These are phyloP conservation scores for Saccharomycopsis sp. DNA, from an alignment of 805 yeast genomes.

Conservation along the genomic window DNA sequence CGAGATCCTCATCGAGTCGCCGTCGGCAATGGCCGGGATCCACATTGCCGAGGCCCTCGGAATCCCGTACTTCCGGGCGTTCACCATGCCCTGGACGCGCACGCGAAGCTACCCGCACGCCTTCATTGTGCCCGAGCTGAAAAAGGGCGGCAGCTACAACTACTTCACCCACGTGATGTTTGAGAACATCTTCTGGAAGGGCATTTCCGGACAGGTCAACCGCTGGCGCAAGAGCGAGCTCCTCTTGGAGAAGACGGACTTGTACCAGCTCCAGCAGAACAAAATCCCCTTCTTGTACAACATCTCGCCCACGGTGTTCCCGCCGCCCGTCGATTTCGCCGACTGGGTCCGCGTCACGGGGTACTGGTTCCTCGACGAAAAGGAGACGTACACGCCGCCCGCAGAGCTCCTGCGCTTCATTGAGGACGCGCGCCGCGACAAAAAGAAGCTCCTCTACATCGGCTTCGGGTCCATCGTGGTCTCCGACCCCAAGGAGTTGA, in stretches of 20 bases:
- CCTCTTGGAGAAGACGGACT: conserved; percentile 58
- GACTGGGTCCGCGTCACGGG: conserved; percentile 97
- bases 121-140: conserved; percentile 88
- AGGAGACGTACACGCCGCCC: conserved; percentile 53
- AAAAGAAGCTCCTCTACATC: conserved; percentile 75
- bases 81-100: conserved; percentile 98
- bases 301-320: conserved; percentile 80
- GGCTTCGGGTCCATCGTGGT: conserved; percentile 97
- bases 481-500: conserved; percentile 68
- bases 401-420: conserved; percentile 52
- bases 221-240: conserved; percentile 74
- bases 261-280: conserved; percentile 64
- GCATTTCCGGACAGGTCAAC: conserved; percentile 80
- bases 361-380: conserved; percentile 85
- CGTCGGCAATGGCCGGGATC: conserved; percentile 91
- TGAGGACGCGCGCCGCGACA: conserved; percentile 47
- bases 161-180: conserved; percentile 88
- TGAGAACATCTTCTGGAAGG: conserved; percentile 91
- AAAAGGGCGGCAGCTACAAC: conserved; percentile 87
- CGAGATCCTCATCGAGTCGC: conserved; percentile 88
- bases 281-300: conserved; percentile 86
- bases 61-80: conserved; percentile 89
- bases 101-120: conserved; percentile 97
- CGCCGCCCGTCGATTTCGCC: conserved; percentile 88
- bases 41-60: conserved; percentile 90